Base-by-base conservation (phyloP, 306 rosid genomes). In the Dryas drummondii region DNA sequence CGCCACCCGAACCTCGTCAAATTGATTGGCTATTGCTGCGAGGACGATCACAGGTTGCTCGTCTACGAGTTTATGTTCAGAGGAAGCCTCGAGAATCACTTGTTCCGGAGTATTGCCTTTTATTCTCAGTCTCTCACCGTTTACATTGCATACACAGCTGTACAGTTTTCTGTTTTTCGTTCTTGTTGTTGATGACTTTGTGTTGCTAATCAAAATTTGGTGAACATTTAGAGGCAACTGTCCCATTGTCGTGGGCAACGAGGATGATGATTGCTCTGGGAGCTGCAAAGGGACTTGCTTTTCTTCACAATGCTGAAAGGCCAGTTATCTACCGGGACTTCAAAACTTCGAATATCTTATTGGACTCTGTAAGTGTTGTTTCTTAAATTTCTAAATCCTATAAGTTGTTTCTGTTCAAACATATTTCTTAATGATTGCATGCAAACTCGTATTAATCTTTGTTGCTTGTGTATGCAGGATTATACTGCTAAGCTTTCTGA, bases 51-150 rank as follows among this genome's bases (percentile, higher is more conserved):
- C 81, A 84, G 99, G 78, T 78, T 96, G 82, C 99, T 96, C 7
- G 99, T 96, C 4, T 96, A 96, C 15, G 98, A 96, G 86, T 96
- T 96, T 84, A 92, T 96, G 99, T 96, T 96, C 79, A 86, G 99
- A 64, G 99, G 99, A 73, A 96, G 99, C 84, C 79, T 96, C 7
- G 99, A 96, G 83, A 92, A 96, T 83, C 99, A 92, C 84, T 81
- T 96, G 41, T 96, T 96, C 84, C 93, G 96, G 83, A 96, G 99
- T 96, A 96, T 32, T 32, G 37, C 37, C 37, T 32, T 32, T 32
- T 32, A 32, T 32, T 32, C 37, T 32, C 37, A 32, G 37, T 32
- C 37, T 32, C 37, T 32, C 37, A 32, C 3, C 37, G 37, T 32
- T 32, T 32, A 32, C 37, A 2, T 32, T 32, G 37, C 37, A 32